A percentile compares a stretch with the other conserved stretches of the same genome.
Conservation (phyloP, 306 rosid species). For the Argentina anserina region DNA sequence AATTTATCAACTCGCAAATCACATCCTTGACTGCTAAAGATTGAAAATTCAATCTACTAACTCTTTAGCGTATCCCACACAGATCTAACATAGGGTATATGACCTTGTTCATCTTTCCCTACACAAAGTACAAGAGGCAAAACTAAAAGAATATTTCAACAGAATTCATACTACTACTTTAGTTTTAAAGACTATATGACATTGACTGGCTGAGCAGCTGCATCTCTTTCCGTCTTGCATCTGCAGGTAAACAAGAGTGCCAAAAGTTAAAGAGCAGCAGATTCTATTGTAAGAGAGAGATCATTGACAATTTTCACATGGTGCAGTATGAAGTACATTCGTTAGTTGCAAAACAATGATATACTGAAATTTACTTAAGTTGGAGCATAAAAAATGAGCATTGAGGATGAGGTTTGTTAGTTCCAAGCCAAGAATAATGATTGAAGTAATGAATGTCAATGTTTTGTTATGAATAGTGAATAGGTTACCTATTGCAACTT, state of each 20-base stretch:
- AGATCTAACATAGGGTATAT: constrained; percentile 24
- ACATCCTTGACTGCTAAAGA: constrained; percentile 27
- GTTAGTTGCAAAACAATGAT: not conserved
- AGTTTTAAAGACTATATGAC: constrained; percentile 37
- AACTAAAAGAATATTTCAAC: constrained; percentile 28
- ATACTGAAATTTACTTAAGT: not conserved
- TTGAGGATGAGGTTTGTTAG: not conserved
- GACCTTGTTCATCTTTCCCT: constrained; percentile 18
- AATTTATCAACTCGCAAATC: constrained; percentile 20
- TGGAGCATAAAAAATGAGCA: not conserved
- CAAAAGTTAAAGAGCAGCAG: constrained; percentile 14
- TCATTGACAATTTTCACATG: not conserved
- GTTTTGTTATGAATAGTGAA: not conserved
- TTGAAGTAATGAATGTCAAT: constrained; percentile 1
- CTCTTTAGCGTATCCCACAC: constrained; percentile 15
- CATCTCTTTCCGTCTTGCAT: constrained; percentile 72
- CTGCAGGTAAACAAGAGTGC: constrained; percentile 41
- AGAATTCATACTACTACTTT: constrained; percentile 19
- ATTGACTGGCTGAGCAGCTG: constrained; percentile 52
- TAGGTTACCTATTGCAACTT: constrained; percentile 71
- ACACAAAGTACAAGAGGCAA: constrained; percentile 28
- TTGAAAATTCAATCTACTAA: not conserved
- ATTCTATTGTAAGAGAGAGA: not conserved
- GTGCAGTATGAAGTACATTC: not conserved
- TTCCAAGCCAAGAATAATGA: not conserved